phyloP scores from a whole-genome alignment of 257 asterid genomes.

The Verbascum thapsus region DNA sequence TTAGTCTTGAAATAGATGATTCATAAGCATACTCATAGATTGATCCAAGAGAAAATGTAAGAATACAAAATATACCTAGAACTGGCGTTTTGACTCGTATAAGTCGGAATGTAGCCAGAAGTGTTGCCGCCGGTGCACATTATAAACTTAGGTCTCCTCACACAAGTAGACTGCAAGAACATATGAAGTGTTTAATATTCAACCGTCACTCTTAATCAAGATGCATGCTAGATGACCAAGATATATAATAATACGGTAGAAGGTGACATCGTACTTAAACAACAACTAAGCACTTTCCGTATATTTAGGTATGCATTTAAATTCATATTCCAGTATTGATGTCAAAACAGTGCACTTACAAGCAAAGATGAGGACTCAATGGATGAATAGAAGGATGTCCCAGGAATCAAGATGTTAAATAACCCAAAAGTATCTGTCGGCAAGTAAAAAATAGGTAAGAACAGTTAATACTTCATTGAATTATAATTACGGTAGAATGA shows the following conservation, averaged over 20 bases:
- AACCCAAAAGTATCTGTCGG: constrained; percentile 51
- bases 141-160: constrained; percentile 61
- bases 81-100: constrained; percentile 57
- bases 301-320: constrained; percentile 7
- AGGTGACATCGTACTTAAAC: constrained; percentile 17
- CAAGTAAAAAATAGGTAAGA: constrained; percentile 27
- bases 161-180: constrained; percentile 52
- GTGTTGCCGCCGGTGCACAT: constrained; percentile 53
- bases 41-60: constrained; percentile 10
- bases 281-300: constrained; percentile 3
- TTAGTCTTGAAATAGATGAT: constrained; percentile 23
- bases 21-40: constrained; percentile 2
- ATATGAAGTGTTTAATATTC: constrained; percentile 12
- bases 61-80: constrained; percentile 50
- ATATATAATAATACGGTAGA: constrained; percentile 9
- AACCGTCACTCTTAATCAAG: neutral
- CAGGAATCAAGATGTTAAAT: constrained; percentile 52
- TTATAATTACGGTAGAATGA: neutral
- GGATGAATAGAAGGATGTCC: constrained; percentile 56
- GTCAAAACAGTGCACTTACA: constrained; percentile 38
- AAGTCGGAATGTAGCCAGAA: constrained; percentile 67
- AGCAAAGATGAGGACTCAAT: constrained; percentile 57
- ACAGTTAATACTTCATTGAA: constrained; percentile 10
- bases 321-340: constrained; percentile 20
- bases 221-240: constrained; percentile 13